These are phyloP conservation scores for Sechiopsis laciniata DNA, from an alignment of 306 rosid genomes.

Conservation along the genomic window DNA sequence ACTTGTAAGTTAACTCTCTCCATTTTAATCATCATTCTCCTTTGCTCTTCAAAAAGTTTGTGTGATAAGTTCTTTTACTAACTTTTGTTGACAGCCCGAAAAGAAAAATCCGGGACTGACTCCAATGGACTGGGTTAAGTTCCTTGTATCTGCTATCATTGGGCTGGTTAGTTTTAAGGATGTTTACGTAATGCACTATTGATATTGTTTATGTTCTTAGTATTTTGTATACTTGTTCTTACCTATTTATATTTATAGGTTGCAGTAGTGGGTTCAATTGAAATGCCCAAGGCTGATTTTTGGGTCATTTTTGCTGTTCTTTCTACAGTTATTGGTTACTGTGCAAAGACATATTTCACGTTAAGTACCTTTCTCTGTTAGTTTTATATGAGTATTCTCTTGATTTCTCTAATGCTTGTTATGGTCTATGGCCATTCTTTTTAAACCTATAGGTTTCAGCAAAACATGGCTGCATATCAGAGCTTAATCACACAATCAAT, in stretches of 20 bases:
- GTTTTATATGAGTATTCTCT: background rate
- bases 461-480: constrained; percentile 77
- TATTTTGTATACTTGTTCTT: constrained; percentile 25
- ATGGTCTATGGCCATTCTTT: constrained; percentile 13
- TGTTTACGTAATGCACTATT: background rate
- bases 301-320: constrained; percentile 77
- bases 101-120: constrained; percentile 96
- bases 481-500: constrained; percentile 92
- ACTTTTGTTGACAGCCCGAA: constrained; percentile 65
- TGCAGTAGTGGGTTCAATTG: constrained; percentile 75
- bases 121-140: constrained; percentile 98
- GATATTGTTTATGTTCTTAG: constrained; percentile 18
- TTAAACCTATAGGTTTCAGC: constrained; percentile 59
- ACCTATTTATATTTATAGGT: constrained; percentile 43
- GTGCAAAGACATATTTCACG: constrained; percentile 92
- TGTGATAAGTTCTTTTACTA: constrained; percentile 25
- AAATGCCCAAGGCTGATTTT: constrained; percentile 75
- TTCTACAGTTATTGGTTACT: constrained; percentile 79
- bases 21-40: background rate
- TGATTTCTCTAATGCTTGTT: background rate
- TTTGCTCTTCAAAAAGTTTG: constrained; percentile 3
- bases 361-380: constrained; percentile 31
- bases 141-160: constrained; percentile 77
- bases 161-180: constrained; percentile 65
- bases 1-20: constrained; percentile 56